These are phyloP conservation scores for Eleusine indica DNA, from an alignment of 176 grass and related monocot genomes.

Conservation along the genomic window DNA sequence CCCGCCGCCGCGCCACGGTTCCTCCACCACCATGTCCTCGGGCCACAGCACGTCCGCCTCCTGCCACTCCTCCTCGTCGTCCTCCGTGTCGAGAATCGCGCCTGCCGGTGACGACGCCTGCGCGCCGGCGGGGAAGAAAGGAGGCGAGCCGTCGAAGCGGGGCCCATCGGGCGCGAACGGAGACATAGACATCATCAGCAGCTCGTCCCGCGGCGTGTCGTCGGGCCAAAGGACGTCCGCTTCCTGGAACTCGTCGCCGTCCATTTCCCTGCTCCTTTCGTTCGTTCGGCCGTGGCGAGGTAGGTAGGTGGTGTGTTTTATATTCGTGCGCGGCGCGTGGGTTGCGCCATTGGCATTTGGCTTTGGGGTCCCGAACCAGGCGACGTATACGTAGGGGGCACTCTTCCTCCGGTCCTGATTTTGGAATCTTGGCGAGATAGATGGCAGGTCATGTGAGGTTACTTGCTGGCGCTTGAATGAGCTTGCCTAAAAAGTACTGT, in stretches of 20 bases:
- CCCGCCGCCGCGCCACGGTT: not conserved
- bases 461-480: slow-evolving; percentile 13
- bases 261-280: not conserved
- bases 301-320: not conserved
- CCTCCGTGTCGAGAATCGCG: not conserved
- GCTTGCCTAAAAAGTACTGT: slow-evolving; percentile 4
- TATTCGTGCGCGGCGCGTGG: not conserved
- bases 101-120: not conserved
- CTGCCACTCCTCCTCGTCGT: slow-evolving; percentile 40
- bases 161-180: not conserved
- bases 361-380: slow-evolving; percentile 19
- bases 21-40: slow-evolving; percentile 21
- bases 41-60: slow-evolving; percentile 63
- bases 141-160: not conserved
- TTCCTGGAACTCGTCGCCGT: slow-evolving; percentile 46
- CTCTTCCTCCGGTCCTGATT: slow-evolving; percentile 34
- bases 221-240: slow-evolving; percentile 57
- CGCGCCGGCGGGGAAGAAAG: slow-evolving; percentile 4
- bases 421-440: slow-evolving; percentile 46
- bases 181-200: not conserved
- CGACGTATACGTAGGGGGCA: slow-evolving; percentile 47
- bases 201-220: slow-evolving; percentile 10
- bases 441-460: slow-evolving; percentile 27
- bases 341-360: slow-evolving; percentile 30
- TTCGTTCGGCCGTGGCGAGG: not conserved